phyloP scores from a whole-genome alignment of 306 rosid genomes.

The Sophora flavescens region DNA sequence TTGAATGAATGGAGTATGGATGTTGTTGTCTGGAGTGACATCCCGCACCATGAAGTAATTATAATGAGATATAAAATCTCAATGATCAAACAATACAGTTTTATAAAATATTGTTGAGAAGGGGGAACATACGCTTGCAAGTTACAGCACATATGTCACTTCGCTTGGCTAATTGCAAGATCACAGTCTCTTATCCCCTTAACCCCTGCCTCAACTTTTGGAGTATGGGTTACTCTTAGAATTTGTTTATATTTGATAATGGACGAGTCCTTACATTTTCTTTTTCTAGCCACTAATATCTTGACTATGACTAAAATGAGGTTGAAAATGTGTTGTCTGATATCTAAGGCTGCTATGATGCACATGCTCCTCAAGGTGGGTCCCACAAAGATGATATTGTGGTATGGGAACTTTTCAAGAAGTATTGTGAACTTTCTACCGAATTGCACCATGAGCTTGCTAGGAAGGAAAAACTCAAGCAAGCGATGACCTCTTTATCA shows the following conservation, averaged over 20 bases:
- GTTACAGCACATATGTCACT: background rate
- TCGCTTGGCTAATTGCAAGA: background rate
- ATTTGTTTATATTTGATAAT: slow-evolving; percentile 20
- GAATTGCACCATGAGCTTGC: too few relatives aligned
- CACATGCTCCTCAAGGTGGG: background rate
- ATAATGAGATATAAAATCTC: too few relatives aligned
- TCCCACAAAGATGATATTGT: background rate
- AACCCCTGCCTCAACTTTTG: slow-evolving; percentile 9
- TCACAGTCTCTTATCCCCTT: slow-evolving; percentile 17
- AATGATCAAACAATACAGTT: too few relatives aligned
- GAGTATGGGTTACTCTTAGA: background rate
- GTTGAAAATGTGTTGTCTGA: background rate
- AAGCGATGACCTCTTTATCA: background rate
- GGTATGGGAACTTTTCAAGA: background rate
- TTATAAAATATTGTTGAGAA: slow-evolving; percentile 7
- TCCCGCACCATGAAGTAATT: too few relatives aligned
- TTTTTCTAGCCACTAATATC: background rate
- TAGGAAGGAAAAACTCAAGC: too few relatives aligned
- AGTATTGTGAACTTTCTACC: background rate
- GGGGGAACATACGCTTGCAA: slow-evolving; percentile 9
- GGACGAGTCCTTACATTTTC: background rate
- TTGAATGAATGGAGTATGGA: background rate
- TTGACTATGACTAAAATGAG: background rate
- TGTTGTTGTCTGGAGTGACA: slow-evolving; percentile 32
- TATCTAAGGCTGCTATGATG: background rate